Evolutionary conservation across 805 yeast genomes (phyloP), one percentile per base, ranked within the genome.

Genomic region (Peterozyma xylosa): DNA sequence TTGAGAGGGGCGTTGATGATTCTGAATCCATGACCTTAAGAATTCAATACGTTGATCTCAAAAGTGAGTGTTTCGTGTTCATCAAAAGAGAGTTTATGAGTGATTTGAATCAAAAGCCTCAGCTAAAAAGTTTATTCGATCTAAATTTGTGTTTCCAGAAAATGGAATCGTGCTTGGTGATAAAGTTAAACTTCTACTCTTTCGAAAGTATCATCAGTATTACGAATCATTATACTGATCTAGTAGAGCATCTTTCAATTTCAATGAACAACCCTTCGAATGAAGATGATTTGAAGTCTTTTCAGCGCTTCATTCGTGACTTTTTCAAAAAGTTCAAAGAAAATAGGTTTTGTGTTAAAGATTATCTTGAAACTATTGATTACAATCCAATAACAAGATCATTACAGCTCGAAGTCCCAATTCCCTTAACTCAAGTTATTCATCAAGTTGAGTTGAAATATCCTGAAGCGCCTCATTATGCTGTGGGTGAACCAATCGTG

Each of bases 401-500:
- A 21, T 21, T 21, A 21, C 27, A 52, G 30, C 78, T 86, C 41
- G 66, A 72, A 2, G 91, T 85, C 5, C 73, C 82, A 0, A 64
- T 83, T 16, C 91, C 93, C 0, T 59, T 67, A 3, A 70, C 80
- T 9, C 74, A 79, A 48, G 69, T 77, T 15, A 69, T 85, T 16
- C 89, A 83, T 51, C 68, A 74, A 9, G 73, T 80, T 7, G 79
- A 77, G 45, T 68, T 70, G 46, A 48, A 60, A 1, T 72, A 63
- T 48, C 63, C 63, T 3, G 58, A 60, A 35, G 60, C 65, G 30
- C 49, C 64, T 9, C 78, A 73, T 40, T 78, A 71, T 48, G 56
- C 71, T 9, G 79, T 85, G 1, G 93, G 93, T 2, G 80, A 77
- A 41, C 79, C 84, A 1, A 73, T 86, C n/a, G 48, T 57, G 0